phyloP scores from a whole-genome alignment of 164 flowering plant genomes.

The Dillenia suffruticosa region DNA sequence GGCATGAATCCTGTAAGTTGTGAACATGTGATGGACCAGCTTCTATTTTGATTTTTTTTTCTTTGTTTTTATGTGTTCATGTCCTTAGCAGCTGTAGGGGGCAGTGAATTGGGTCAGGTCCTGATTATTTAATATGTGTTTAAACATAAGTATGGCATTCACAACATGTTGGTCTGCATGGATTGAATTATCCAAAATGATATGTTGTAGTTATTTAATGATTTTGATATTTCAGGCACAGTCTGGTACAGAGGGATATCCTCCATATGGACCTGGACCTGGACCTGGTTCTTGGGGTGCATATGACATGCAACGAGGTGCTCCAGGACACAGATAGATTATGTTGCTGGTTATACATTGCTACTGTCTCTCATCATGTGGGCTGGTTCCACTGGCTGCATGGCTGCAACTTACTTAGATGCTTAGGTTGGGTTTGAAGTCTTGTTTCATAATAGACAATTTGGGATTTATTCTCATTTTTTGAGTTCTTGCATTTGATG shows the following conservation, averaged over 20 bases:
- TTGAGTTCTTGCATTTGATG: too few species aligned
- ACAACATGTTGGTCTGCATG: too few species aligned
- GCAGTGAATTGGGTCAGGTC: too few species aligned
- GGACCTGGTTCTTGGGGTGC: slow-evolving; percentile 78
- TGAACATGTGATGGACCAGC: too few species aligned
- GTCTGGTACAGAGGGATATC: slow-evolving; percentile 55
- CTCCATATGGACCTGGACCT: slow-evolving; percentile 71
- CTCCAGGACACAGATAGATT: slow-evolving; percentile 69
- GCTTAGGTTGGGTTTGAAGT: slow-evolving; percentile 23
- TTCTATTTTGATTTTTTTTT: slow-evolving; percentile 1
- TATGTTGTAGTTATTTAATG: too few species aligned
- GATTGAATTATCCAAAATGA: too few species aligned
- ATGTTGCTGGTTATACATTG: slow-evolving; percentile 15
- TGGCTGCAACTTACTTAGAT: slow-evolving; percentile 24
- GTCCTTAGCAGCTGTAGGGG: not conserved
- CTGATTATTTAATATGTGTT: too few species aligned
- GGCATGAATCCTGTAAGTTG: slow-evolving; percentile 71
- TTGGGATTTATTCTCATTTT: slow-evolving; percentile 8
- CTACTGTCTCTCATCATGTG: slow-evolving; percentile 11
- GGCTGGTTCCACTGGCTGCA: slow-evolving; percentile 26
- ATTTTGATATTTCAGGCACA: slow-evolving; percentile 42
- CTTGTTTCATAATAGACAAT: slow-evolving; percentile 21
- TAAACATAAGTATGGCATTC: too few species aligned
- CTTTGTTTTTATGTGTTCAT: not conserved
- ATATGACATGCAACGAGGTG: slow-evolving; percentile 71